These are phyloP conservation scores for Kluyveromyces siamensis DNA, from an alignment of 805 yeast genomes.

Conservation along the genomic window DNA sequence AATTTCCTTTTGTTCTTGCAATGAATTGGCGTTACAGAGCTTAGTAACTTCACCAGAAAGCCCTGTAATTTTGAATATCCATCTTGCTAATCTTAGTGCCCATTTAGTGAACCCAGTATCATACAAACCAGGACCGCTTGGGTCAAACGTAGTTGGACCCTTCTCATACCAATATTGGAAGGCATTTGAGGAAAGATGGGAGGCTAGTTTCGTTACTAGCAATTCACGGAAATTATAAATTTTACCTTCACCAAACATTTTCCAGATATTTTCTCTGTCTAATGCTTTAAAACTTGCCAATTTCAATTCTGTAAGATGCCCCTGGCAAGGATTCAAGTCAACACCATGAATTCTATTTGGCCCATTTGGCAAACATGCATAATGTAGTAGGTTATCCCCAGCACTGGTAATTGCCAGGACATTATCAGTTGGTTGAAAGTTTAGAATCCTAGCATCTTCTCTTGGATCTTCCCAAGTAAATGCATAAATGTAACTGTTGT, in stretches of 20 bases:
- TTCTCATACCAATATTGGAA: conserved; percentile 70
- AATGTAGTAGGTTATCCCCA: conserved; percentile 71
- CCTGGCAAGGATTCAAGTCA: conserved; percentile 76
- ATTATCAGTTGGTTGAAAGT: conserved; percentile 54
- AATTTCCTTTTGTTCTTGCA: conserved; percentile 53
- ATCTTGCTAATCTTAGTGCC: conserved; percentile 66
- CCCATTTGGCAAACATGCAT: conserved; percentile 61
- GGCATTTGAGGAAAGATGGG: conserved; percentile 70
- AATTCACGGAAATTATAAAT: conserved; percentile 43
- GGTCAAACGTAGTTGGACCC: conserved; percentile 49
- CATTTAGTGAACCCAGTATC: conserved; percentile 82
- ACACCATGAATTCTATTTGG: conserved; percentile 78
- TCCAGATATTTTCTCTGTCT: conserved; percentile 55
- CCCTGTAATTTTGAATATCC: conserved; percentile 50
- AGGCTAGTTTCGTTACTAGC: conserved; percentile 47
- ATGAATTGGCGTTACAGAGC: conserved; percentile 46
- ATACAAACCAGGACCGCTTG: conserved; percentile 53
- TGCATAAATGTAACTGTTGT: conserved; percentile 73
- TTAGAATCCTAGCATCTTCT: conserved; percentile 62
- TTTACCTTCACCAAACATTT: conserved; percentile 67
- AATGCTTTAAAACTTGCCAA: conserved; percentile 59
- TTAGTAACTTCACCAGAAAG: conserved; percentile 41
- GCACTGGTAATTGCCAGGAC: conserved; percentile 81
- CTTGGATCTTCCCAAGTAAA: conserved; percentile 90
- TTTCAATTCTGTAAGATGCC: conserved; percentile 70